These are phyloP conservation scores for Cicer bijugum DNA, from an alignment of 306 rosid species.

Conservation along the genomic window DNA sequence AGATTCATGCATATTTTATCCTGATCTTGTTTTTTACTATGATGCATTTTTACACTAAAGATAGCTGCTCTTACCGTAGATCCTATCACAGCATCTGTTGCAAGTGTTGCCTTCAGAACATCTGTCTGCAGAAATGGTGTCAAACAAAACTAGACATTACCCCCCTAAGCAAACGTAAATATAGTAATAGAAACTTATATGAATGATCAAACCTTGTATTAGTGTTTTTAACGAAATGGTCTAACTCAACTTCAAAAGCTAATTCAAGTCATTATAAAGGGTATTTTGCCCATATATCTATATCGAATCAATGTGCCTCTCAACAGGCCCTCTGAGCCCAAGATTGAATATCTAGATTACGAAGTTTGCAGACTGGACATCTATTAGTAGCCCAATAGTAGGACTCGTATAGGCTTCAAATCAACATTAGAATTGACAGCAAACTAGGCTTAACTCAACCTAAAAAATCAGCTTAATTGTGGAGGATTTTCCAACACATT, in stretches of 20 bases:
- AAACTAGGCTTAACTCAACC: not conserved
- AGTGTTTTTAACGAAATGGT: not conserved
- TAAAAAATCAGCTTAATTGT: not conserved
- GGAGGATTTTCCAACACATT: conserved; percentile 6
- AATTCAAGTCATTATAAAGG: conserved; percentile 1
- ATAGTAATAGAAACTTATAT: conserved; percentile 27
- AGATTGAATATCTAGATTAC: not conserved
- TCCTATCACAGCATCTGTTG: conserved; percentile 92
- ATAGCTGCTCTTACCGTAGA: conserved; percentile 61
- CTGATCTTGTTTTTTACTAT: conserved; percentile 10
- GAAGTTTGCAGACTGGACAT: not conserved
- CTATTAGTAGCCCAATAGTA: not conserved
- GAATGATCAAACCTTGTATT: not conserved
- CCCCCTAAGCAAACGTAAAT: conserved; percentile 21
- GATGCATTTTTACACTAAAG: conserved; percentile 25
- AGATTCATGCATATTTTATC: conserved; percentile 22
- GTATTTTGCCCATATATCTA: conserved; percentile 2
- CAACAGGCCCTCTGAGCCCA: not conserved
- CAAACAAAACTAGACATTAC: conserved; percentile 37
- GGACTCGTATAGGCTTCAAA: not conserved
- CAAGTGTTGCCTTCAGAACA: conserved; percentile 93
- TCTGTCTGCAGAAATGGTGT: conserved; percentile 62
- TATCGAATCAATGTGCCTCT: not conserved
- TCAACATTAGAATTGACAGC: conserved; percentile 4
- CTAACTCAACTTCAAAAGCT: not conserved